Percentiles rank a stretch among this genome's conserved stretches.
Evolutionary conservation across 805 yeast species (phyloP).

Genomic region (Spathaspora arborariae): DNA sequence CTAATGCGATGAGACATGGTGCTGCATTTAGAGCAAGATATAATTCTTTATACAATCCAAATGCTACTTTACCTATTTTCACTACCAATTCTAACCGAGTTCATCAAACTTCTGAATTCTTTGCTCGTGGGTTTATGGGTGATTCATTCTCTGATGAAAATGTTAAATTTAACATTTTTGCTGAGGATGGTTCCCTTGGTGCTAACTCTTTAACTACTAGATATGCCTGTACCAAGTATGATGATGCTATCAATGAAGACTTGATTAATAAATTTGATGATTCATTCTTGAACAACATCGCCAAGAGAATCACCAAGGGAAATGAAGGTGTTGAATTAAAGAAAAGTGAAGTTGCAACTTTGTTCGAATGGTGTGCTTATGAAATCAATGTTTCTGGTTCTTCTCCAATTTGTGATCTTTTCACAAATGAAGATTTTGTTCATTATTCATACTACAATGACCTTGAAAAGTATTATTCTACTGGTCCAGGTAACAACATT

Average conservation of each 20-base stretch:
- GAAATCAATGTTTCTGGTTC: conserved; percentile 65
- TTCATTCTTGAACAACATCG: conserved; percentile 47
- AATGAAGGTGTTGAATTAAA: conserved; percentile 51
- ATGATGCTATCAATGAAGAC: conserved; percentile 26
- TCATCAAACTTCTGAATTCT: conserved; percentile 46
- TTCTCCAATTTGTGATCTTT: conserved; percentile 59
- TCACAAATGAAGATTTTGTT: conserved; percentile 61
- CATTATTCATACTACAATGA: conserved; percentile 58
- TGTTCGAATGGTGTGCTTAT: conserved; percentile 65
- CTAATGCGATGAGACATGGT: conserved; percentile 43
- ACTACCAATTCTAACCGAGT: conserved; percentile 49
- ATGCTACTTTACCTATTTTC: conserved; percentile 42
- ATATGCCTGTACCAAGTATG: conserved; percentile 32
- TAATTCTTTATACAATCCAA: conserved; percentile 35
- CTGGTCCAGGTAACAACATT: conserved; percentile 56
- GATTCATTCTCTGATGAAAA: conserved; percentile 28
- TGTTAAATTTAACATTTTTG: conserved; percentile 24
- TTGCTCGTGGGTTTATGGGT: conserved; percentile 53
- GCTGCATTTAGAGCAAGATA: conserved; percentile 41
- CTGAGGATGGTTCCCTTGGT: conserved; percentile 44
- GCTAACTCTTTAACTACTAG: conserved; percentile 53
- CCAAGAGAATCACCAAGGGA: conserved; percentile 48
- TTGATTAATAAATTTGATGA: conserved; percentile 21
- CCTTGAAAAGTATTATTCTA: conserved; percentile 51
- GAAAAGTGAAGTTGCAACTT: conserved; percentile 42